These are phyloP conservation scores for Candida krabiensis DNA, from an alignment of 805 yeast genomes.

Conservation along the genomic window DNA sequence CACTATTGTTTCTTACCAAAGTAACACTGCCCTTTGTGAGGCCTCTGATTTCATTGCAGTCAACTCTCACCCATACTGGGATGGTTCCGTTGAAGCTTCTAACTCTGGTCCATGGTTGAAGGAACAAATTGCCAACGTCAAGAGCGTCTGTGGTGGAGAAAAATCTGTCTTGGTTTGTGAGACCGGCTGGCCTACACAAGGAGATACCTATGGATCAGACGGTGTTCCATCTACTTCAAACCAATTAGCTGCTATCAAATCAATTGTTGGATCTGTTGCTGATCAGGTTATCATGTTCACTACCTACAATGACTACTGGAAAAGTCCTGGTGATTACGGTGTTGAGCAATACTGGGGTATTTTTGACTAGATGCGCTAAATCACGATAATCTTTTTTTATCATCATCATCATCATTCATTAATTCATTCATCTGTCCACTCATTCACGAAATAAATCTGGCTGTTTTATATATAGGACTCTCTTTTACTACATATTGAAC, in stretches of 20 bases:
- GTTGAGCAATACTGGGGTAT: constrained; percentile 68
- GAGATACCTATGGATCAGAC: constrained; percentile 45
- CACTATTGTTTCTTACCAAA: constrained; percentile 58
- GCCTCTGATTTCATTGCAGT: constrained; percentile 64
- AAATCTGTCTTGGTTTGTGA: constrained; percentile 57
- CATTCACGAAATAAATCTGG: no score
- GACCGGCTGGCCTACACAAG: constrained; percentile 72
- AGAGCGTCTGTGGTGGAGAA: constrained; percentile 44
- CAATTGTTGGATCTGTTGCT: constrained; percentile 47
- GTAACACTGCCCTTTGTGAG: constrained; percentile 53
- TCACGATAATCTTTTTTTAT: neutral
- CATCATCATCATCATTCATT: no score
- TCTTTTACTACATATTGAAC: no score
- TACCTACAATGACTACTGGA: constrained; percentile 65
- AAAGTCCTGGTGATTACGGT: constrained; percentile 51
- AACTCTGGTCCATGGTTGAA: constrained; percentile 55
- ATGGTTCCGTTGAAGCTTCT: constrained; percentile 49
- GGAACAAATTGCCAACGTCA: constrained; percentile 45
- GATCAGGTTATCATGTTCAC: constrained; percentile 57
- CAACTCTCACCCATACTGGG: constrained; percentile 68
- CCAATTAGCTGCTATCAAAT: constrained; percentile 51
- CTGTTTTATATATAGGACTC: neutral
- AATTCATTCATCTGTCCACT: no score
- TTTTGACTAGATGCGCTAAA: constrained; percentile 23
- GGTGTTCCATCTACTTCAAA: constrained; percentile 57